Percentiles rank a stretch among this genome's conserved stretches.
These are phyloP conservation scores for Cardamine chenopodiifolia DNA, from an alignment of 345 rosid species.

Conservation along the genomic window DNA sequence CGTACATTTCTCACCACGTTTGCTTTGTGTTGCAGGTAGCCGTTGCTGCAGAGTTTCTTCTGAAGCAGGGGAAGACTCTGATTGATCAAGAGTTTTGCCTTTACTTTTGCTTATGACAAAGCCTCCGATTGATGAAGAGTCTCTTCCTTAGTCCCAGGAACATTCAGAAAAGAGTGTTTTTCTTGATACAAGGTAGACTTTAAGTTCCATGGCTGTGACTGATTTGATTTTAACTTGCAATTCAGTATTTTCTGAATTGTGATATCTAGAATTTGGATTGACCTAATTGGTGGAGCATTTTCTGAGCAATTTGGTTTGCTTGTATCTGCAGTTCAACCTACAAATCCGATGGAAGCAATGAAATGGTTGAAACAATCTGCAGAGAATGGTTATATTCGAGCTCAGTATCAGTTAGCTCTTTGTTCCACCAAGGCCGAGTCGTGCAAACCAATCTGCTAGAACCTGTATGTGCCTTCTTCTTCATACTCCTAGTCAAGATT, in stretches of 20 bases:
- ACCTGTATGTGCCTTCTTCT: conserved; percentile 59
- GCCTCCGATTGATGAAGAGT: too few species aligned
- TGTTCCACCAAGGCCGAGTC: conserved; percentile 74
- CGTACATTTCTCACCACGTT: too few species aligned
- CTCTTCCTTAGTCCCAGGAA: too few species aligned
- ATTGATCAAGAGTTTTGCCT: too few species aligned
- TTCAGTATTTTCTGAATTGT: background rate
- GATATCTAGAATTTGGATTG: conserved; percentile 8
- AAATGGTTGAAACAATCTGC: conserved; percentile 72
- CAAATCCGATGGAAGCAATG: conserved; percentile 60
- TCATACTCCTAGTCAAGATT: background rate
- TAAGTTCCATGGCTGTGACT: too few species aligned
- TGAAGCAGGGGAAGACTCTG: too few species aligned
- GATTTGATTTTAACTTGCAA: too few species aligned
- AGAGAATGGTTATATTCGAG: conserved; percentile 63
- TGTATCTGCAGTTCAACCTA: conserved; percentile 61
- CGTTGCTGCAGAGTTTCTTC: too few species aligned
- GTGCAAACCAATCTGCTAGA: conserved; percentile 55
- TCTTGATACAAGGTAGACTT: too few species aligned
- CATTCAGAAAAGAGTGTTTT: too few species aligned
- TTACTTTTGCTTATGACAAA: too few species aligned
- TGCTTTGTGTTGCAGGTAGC: too few species aligned
- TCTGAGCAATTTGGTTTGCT: conserved; percentile 19
- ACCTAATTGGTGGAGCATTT: background rate
- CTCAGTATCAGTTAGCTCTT: conserved; percentile 88